phyloP scores from a whole-genome alignment of 257 asterid genomes.

The Capsicum pubescens region DNA sequence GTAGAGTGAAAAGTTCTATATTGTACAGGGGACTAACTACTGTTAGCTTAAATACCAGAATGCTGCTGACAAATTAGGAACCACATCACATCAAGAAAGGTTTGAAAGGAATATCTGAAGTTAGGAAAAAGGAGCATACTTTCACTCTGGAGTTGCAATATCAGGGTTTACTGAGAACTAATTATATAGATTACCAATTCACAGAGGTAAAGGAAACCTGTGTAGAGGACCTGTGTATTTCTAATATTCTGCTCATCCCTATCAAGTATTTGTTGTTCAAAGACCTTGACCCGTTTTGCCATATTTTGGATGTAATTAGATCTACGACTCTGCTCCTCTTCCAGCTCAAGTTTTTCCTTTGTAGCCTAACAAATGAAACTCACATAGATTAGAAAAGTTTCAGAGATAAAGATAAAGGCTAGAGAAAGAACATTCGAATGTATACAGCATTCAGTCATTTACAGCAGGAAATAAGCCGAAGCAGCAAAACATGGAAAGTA shows the following conservation, averaged over 20 bases:
- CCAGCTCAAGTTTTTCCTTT: slow-evolving; percentile 66
- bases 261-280: slow-evolving; percentile 71
- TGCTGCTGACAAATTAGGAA: slow-evolving; percentile 10
- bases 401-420: not conserved
- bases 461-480: slow-evolving; percentile 15
- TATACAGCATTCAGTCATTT: not conserved
- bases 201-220: slow-evolving; percentile 30
- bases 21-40: slow-evolving; percentile 12
- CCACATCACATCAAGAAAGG: slow-evolving; percentile 16
- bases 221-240: slow-evolving; percentile 66
- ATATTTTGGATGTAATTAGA: slow-evolving; percentile 47
- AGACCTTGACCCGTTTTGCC: slow-evolving; percentile 51
- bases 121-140: not conserved
- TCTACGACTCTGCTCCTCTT: slow-evolving; percentile 54
- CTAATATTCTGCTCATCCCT: slow-evolving; percentile 62
- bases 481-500: slow-evolving; percentile 14
- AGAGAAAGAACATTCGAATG: slow-evolving; percentile 19
- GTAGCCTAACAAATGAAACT: slow-evolving; percentile 60
- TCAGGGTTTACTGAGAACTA: slow-evolving; percentile 28
- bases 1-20: not conserved
- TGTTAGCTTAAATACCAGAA: slow-evolving; percentile 21
- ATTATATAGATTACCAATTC: slow-evolving; percentile 20
- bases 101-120: slow-evolving; percentile 15
- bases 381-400: slow-evolving; percentile 6
- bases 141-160: slow-evolving; percentile 28